Evolutionary conservation across 768 basidiomycete species (phyloP), one percentile per base, ranked within the genome.

Genomic region (Pulveroboletus sp.): DNA sequence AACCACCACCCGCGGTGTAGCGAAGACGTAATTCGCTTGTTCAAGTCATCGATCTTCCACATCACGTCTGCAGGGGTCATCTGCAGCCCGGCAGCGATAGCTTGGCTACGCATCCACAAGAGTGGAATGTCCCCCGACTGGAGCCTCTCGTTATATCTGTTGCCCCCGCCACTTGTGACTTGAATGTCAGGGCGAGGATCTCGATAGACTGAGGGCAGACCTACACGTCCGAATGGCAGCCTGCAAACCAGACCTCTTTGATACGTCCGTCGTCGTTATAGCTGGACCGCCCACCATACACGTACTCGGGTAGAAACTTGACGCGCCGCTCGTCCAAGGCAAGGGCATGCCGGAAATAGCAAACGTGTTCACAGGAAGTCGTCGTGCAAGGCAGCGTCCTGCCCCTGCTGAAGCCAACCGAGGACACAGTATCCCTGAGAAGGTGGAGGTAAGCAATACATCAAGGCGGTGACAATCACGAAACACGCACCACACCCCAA

Each of bases 311-410:
- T 3, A 74, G 50, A 51, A 76, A 77, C 43, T 76, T 77, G 37
- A 76, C 74, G 6, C 77, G 69, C 24, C 69, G 62, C 40, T 77
- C 77, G 49, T 77, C 76, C 26, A 77, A 60, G 1, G 77, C 76
- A 5, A 77, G 61, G 1, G 74, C 76, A 56, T 77, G 76, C 7
- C 76, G 69, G 48, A 77, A 76, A 39, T 64, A 67, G 37, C 71
- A 73, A 8, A 76, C 62, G 43, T 73, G 68, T 31, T 68, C 56
- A 44, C 56, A 61, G 2, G 60, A 58, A 8, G 50, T 51, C 15
- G 61, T 63, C 7, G 71, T 71, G 18, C 50, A 54, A 6, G 76
- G 73, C 7, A 74, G 49, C 18, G 51, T 61, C 11, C 52, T 63
- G 11, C 49, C 55, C 37, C 73, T 57, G 3, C 65, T 35, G 3